Conservation (phyloP, 768 basidiomycete genomes). For the Asterophora lycoperdoides region DNA sequence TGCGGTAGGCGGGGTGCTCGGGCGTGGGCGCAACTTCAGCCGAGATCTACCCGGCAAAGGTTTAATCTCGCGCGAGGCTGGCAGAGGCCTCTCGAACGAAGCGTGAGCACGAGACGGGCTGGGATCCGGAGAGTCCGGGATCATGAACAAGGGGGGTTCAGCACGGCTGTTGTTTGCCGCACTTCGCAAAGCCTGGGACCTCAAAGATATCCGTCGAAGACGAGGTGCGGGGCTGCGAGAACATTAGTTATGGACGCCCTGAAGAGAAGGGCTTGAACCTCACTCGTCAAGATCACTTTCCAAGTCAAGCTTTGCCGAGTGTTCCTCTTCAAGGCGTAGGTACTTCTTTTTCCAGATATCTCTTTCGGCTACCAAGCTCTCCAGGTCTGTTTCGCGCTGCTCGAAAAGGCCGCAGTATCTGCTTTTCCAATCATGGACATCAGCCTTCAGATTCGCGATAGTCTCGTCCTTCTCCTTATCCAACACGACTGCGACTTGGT, state of each 20-base stretch:
- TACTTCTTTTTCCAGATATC: slow-evolving; percentile 15
- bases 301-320: neutral
- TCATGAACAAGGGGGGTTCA: too few species aligned
- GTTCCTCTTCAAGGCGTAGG: slow-evolving; percentile 17
- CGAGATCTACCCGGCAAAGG: neutral
- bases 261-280: neutral
- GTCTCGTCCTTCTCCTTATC: neutral
- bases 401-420: too few species aligned
- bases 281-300: neutral
- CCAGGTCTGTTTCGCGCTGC: neutral
- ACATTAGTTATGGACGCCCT: neutral
- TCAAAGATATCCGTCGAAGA: neutral
- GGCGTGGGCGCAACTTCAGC: slow-evolving; percentile 6
- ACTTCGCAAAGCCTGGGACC: too few species aligned
- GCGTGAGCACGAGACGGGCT: too few species aligned
- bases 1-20: slow-evolving; percentile 7
- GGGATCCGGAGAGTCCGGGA: too few species aligned
- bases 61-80: neutral
- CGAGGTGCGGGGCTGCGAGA: neutral
- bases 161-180: too few species aligned
- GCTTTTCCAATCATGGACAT: too few species aligned
- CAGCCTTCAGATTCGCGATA: neutral
- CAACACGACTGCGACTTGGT: too few species aligned
- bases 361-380: slow-evolving; percentile 11
- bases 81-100: too few species aligned